Base-by-base conservation (phyloP, 2,329 filamentous ascomycete species). In the Coniochaeta sp. region DNA sequence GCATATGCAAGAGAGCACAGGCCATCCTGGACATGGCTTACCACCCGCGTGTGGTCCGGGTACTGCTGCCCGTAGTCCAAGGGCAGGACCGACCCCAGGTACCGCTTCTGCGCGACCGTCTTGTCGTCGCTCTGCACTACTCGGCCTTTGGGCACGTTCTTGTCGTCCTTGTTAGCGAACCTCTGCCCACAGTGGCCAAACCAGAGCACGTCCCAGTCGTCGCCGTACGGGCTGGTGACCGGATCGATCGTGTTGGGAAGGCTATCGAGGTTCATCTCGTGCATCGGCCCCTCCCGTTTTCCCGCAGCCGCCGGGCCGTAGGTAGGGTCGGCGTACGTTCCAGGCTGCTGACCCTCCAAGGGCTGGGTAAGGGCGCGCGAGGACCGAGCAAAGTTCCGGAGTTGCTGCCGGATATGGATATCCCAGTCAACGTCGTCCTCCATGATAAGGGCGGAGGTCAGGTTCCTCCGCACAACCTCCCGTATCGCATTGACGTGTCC, bases 381-480 rank as follows among this genome's bases (percentile, higher is more conserved):
- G 1, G 59, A 51, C 8, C 56, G 51, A 2, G 63, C 64, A 48
- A 65, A 63, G 55, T 62, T 57, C 16, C 49, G 60, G 6, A 76
- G 64, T 54, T 76, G 74, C 6, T 61, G 52, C 32, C 68, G 69
- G n/a, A 76, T 61, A 2, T 62, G 59, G 13, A 75, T 62, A 53
- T 76, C 73, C 73, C 73, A 76, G 57, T 76, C 73, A n/a, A 67
- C 67, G 52, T 77, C 73, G 54, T 76, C 73, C 61, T 76, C 74
- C 40, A 76, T 60, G 42, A 75, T 72, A 3, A 75, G 58, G 1
- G 72, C 71, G 0, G 68, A 67, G 2, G 59, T 55, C 8, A 73
- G 60, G 12, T 65, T 62, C 16, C 70, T 62, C 9, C 66, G 61
- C 9, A 75, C 65, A 24, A 76, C 61, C 61, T 62, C 60, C 50